Conservation (phyloP, 495 filamentous ascomycete genomes). For the Oleoguttula mirabilis region DNA sequence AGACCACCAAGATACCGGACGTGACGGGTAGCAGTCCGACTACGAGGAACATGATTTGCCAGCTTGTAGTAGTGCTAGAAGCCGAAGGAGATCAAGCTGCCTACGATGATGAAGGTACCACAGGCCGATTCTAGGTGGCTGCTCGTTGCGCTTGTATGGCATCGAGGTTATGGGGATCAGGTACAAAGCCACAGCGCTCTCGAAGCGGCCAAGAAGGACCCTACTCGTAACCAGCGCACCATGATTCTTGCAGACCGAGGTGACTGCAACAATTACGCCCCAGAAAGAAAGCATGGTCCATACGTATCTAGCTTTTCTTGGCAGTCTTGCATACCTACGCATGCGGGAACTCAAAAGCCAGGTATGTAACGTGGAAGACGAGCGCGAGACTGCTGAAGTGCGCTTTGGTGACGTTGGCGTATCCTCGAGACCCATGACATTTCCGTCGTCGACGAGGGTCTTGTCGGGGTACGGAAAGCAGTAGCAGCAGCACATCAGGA, state of each 20-base stretch:
- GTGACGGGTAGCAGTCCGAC: constrained; percentile 39
- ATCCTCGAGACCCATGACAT: constrained; percentile 16
- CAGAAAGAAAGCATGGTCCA: constrained; percentile 3
- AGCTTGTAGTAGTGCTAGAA: constrained; percentile 15
- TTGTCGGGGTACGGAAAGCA: constrained; percentile 24
- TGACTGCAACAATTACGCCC: constrained; percentile 32
- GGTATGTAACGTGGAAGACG: constrained; percentile 18
- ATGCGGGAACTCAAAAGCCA: constrained; percentile 14
- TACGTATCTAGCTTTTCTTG: constrained; percentile 8
- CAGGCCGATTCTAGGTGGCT: constrained; percentile 5
- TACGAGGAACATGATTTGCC: constrained; percentile 15
- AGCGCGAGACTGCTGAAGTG: constrained; percentile 9
- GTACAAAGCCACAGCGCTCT: constrained; percentile 12
- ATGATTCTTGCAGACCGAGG: constrained; percentile 38
- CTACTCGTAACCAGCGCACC: constrained; percentile 41
- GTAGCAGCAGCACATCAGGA: constrained; percentile 23
- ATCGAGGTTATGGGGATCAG: constrained; percentile 11
- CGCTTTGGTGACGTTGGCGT: constrained; percentile 8
- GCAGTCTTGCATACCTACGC: constrained; percentile 12
- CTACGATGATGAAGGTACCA: constrained; percentile 14
- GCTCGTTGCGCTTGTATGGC: constrained; percentile 15
- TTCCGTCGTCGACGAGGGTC: constrained; percentile 18
- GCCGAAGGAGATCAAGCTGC: constrained; percentile 13
- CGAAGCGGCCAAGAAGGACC: constrained; percentile 29
- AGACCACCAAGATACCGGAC: constrained; percentile 33